Evolutionary conservation across 2,329 filamentous ascomycete genomes (phyloP), one percentile per base, ranked within the genome.

Genomic region (Penicillium occitanis): DNA sequence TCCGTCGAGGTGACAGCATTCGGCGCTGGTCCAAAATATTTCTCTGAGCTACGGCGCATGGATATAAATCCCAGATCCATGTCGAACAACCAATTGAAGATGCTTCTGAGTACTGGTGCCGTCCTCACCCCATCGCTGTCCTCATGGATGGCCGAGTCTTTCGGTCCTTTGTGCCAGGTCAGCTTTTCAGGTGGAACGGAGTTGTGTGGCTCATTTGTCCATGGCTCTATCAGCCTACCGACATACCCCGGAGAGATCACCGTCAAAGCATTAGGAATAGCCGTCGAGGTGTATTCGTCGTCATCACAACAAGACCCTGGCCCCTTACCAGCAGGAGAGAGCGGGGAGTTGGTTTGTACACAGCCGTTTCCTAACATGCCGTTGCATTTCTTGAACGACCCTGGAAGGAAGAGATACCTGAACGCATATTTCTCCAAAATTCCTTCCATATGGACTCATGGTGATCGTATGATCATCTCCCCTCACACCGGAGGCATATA

Each of bases 111-210:
- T 42, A 63, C 46, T 28, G 60, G 60, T 25, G 46, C 60, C 30
- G 30, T 63, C 14, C 60, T 63, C 46, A 63, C 60, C 13, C 60
- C 60, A 8, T 28, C 46, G 10, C 30, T 63, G 5, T 63, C 60
- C 10, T 37, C 28, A 17, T 63, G 60, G 60, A 63, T 84, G 4
- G 76, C 77, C 70, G 66, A 64, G 25, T 75, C 73, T 37, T 83
- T 80, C 68, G 79, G 75, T 6, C 67, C 68, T 5, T 71, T 79
- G 33, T 81, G 78, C 69, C 73, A 83, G 5, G 79, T 77, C 25
- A 78, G 72, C 58, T 73, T 81, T 4, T 81, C 81, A 4, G 82
- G 82, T 19, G 82, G 82, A 10, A 84, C 82, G 0, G 82, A 84
- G 63, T 77, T 81, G 11, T 79, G 77, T 1, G 81, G 80, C 2